phyloP scores from a whole-genome alignment of 345 rosid genomes.

The Erucastrum elatum region DNA sequence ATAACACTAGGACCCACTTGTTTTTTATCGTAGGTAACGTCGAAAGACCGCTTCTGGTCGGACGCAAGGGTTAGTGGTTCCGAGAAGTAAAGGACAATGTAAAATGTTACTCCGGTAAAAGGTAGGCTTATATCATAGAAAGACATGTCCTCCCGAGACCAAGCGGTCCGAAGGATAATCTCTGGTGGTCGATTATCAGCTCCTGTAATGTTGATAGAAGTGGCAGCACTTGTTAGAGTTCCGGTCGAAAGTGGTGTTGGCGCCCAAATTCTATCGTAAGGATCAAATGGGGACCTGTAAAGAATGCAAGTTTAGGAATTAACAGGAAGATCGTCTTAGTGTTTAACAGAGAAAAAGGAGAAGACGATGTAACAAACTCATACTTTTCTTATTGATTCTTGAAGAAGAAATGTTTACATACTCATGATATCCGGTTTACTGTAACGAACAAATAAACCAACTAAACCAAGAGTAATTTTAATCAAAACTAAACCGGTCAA shows the following conservation, averaged over 20 bases:
- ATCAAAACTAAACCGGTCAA: too few relatives aligned
- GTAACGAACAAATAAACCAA: too few relatives aligned
- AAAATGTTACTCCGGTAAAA: constrained; percentile 21
- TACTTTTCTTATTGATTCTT: too few relatives aligned
- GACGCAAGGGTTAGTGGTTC: constrained; percentile 23
- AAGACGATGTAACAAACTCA: too few relatives aligned
- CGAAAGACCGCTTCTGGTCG: constrained; percentile 20
- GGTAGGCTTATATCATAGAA: constrained; percentile 9
- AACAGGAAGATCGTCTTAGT: too few relatives aligned
- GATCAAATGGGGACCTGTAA: constrained; percentile 24
- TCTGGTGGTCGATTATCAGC: constrained; percentile 30
- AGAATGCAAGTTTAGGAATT: not conserved
- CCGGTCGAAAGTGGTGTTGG: not conserved
- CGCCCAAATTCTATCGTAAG: constrained; percentile 28
- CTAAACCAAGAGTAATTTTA: too few relatives aligned
- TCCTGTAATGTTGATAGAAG: constrained; percentile 13
- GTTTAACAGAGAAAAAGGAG: too few relatives aligned
- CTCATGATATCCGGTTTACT: too few relatives aligned
- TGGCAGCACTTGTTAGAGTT: constrained; percentile 12
- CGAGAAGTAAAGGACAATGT: constrained; percentile 24
- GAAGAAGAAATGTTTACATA: too few relatives aligned
- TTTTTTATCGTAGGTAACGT: constrained; percentile 4
- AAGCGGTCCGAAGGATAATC: constrained; percentile 23
- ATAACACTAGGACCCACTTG: constrained; percentile 12
- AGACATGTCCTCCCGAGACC: not conserved